phyloP scores from a whole-genome alignment of 345 rosid species.

The Excoecaria cochinchinensis region DNA sequence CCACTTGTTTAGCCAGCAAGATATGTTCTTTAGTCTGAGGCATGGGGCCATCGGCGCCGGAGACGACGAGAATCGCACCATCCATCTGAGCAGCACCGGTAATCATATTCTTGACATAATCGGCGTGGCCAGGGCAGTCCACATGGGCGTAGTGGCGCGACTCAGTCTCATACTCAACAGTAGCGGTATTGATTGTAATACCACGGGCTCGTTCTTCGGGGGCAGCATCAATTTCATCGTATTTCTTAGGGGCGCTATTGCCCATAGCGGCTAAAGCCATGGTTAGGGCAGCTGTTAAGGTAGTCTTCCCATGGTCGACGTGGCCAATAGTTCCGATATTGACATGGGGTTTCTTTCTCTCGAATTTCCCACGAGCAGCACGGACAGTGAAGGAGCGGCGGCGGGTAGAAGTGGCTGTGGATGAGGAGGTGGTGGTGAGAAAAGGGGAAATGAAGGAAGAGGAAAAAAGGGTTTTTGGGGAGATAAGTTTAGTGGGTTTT shows the following conservation, averaged over 20 bases:
- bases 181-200: constrained; percentile 89
- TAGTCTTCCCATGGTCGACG: constrained; percentile 95
- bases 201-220: constrained; percentile 95
- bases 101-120: constrained; percentile 91
- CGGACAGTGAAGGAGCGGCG: constrained; percentile 56
- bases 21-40: constrained; percentile 93
- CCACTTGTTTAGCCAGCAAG: constrained; percentile 80
- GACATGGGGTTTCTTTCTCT: constrained; percentile 88
- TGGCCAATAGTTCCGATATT: constrained; percentile 94
- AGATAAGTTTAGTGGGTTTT: constrained; percentile 30
- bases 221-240: constrained; percentile 94
- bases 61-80: constrained; percentile 82
- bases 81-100: constrained; percentile 92
- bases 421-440: constrained; percentile 29
- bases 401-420: constrained; percentile 22
- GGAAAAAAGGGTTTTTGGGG: constrained; percentile 42
- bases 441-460: constrained; percentile 64
- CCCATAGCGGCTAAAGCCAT: constrained; percentile 85
- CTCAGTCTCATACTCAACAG: constrained; percentile 89
- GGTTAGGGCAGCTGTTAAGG: constrained; percentile 84
- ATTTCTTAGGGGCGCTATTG: constrained; percentile 65
- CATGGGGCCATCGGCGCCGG: constrained; percentile 92
- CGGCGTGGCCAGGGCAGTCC: constrained; percentile 90
- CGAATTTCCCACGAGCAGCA: constrained; percentile 92
- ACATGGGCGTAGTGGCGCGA: constrained; percentile 91